Evolutionary conservation across 192 early-diverging fungal species (phyloP), one percentile per base, ranked within the genome.

Genomic region (Podila clonocystis): DNA sequence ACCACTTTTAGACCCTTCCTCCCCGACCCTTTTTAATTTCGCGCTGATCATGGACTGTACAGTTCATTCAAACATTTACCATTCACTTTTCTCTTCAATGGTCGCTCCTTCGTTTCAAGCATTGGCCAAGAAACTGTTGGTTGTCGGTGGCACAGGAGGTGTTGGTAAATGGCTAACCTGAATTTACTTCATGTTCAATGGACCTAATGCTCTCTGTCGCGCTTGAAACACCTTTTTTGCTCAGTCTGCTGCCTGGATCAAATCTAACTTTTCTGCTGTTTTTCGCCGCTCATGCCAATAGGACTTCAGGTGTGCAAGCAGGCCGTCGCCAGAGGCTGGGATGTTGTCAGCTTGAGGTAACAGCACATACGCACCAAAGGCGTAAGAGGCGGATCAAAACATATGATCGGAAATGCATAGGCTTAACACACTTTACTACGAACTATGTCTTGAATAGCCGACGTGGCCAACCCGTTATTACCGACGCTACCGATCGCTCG

Each of bases 341-440:
- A 85, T 60, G 83, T 83, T 9, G 73, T 85, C n/a, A 88, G 87
- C 60, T 75, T 88, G 49, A 88, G 87, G 87, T 88, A 86, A 48
- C 7, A 31, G 5, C 24, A 9, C 24, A 55, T 22, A 3, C n/a
- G 0, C 13, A 55, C 58, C 31, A 3, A 58, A 1, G 60, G 13
- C 11, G 41, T 15, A 45, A 4, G 13, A 17, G 41, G 41, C 13
- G 41, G 41, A 45, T 45, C 41, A 17, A 45, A 15, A 30, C 48
- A 50, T 41, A 65, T 17, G 20, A 0, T 58, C 20, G 6, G 19
- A 59, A 13, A n/a, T 31, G 33, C 9, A 36, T 36, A 11, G 34
- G 34, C 15, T 17, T 15, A 45, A 45, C 15, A 17, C 13, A 2
- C 20, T 48, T 58, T 15, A 34, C 2, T n/a, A 50, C 24, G 30